phyloP scores from a whole-genome alignment of 305 asterid genomes.

The Fraxinus platypoda region DNA sequence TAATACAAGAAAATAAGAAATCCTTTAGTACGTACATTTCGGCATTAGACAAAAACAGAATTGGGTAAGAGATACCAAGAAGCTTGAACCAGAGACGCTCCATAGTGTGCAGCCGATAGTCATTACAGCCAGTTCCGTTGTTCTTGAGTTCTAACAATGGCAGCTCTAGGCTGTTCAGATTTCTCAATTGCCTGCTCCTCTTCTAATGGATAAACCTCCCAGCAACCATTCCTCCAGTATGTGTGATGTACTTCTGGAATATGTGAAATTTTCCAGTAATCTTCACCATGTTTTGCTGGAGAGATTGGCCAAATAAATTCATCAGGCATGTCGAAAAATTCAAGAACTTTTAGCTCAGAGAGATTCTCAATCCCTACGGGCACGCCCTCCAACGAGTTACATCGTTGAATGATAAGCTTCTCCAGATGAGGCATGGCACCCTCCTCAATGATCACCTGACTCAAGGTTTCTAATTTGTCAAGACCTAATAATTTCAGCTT shows the following conservation, averaged over 20 bases:
- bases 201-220: constrained; percentile 22
- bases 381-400: constrained; percentile 13
- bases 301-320: constrained; percentile 12
- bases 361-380: constrained; percentile 22
- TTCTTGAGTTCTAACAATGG: constrained; percentile 1
- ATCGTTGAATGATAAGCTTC: constrained; percentile 21
- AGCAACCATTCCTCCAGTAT: constrained; percentile 22
- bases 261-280: constrained; percentile 20
- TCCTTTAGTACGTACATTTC: too few species aligned
- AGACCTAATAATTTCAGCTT: constrained; percentile 11
- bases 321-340: constrained; percentile 26
- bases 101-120: neutral
- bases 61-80: neutral
- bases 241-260: constrained; percentile 20
- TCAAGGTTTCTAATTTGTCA: neutral
- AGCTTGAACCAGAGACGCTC: neutral
- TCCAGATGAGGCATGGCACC: constrained; percentile 24
- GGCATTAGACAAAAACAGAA: neutral
- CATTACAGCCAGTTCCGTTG: neutral
- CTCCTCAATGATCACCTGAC: constrained; percentile 3
- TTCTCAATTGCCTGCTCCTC: neutral
- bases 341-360: constrained; percentile 13
- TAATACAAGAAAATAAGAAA: too few species aligned
- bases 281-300: constrained; percentile 10
- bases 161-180: constrained; percentile 4